phyloP scores from a whole-genome alignment of 73 alveolate genomes.

The Paramecium caudatum region DNA sequence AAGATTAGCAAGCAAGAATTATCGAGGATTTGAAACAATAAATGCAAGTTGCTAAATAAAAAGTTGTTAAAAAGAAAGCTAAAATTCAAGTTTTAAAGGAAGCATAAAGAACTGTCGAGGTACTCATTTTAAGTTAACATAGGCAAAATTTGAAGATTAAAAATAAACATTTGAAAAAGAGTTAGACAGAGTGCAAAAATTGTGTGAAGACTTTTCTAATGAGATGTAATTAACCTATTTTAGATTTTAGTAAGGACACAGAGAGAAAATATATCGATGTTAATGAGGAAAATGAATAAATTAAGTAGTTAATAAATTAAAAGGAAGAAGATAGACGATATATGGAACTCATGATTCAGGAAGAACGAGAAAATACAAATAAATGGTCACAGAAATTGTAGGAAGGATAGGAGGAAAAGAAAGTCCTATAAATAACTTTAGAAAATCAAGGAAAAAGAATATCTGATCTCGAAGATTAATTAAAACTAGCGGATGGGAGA shows the following conservation, averaged over 20 bases:
- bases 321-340: constrained; percentile 51
- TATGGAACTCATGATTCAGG: not conserved
- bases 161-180: constrained; percentile 5
- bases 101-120: not conserved
- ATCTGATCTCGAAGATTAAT: constrained; percentile 9
- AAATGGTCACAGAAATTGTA: not conserved
- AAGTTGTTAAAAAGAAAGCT: constrained; percentile 36
- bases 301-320: not conserved
- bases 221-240: constrained; percentile 27
- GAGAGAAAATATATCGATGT: not conserved
- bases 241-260: constrained; percentile 13
- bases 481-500: not conserved
- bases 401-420: constrained; percentile 30
- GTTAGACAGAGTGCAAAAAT: constrained; percentile 50
- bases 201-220: constrained; percentile 46
- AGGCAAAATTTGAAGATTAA: constrained; percentile 56
- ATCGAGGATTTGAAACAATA: not conserved
- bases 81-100: constrained; percentile 36
- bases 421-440: not conserved
- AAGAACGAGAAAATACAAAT: not conserved
- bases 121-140: not conserved
- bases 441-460: constrained; percentile 38
- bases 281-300: constrained; percentile 22
- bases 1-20: constrained; percentile 14
- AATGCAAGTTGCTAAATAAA: not conserved